These are phyloP conservation scores for Eucalyptus regnans DNA, from an alignment of 345 rosid genomes.

Conservation along the genomic window DNA sequence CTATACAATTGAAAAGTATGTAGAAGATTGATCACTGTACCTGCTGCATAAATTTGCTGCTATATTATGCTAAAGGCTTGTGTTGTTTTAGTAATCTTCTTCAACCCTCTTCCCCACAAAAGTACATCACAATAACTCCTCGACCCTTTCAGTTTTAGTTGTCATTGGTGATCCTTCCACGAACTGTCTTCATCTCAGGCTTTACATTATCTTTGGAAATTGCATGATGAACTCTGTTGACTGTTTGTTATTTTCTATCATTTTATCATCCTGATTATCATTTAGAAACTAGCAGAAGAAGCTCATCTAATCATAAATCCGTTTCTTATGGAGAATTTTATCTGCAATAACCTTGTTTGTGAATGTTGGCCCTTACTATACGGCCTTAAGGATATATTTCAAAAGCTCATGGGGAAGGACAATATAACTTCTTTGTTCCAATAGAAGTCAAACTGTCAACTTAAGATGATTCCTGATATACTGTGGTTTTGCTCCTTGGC, in stretches of 20 bases:
- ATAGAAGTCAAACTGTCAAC: background rate
- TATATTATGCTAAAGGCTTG: background rate
- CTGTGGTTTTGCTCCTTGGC: background rate
- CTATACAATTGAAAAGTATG: background rate
- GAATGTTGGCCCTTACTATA: background rate
- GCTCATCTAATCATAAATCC: background rate
- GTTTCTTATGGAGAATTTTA: background rate
- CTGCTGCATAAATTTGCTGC: background rate
- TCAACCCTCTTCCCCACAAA: background rate
- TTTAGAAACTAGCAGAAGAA: background rate
- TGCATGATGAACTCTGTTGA: background rate
- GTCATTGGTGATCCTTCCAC: background rate
- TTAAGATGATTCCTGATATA: background rate
- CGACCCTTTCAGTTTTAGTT: background rate
- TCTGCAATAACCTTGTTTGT: background rate
- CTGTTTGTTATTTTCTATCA: background rate
- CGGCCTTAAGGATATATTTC: background rate
- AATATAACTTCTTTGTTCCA: background rate
- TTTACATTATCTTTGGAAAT: background rate
- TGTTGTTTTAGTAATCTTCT: background rate
- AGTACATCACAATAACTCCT: background rate
- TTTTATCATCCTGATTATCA: background rate
- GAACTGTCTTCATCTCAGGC: background rate
- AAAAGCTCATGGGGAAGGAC: background rate
- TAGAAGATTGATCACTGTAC: background rate